Evolutionary conservation across 805 yeast genomes (phyloP), one percentile per base, ranked within the genome.

Genomic region (Starmera amethionina): DNA sequence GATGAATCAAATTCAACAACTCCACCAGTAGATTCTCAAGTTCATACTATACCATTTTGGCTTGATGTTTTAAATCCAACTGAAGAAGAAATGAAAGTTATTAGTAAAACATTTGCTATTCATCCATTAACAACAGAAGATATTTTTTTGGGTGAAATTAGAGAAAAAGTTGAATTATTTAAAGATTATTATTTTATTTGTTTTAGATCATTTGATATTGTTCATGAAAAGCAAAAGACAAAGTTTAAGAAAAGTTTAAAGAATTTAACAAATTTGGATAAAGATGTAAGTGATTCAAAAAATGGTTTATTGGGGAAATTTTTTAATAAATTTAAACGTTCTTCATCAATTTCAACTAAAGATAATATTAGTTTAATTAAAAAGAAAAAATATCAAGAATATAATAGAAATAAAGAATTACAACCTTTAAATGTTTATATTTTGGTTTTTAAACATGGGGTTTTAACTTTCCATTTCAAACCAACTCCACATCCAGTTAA

Each of bases 41-140:
- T 56, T 11, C 74, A 70, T 18, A 67, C 67, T 8, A 67, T 77
- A 3, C 89, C 95, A 14, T 88, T 90, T 68, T 90, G 98, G 98
- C 68, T 90, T 10, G 97, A 90, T 59, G 83, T 90, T 11, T 64
- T 85, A 42, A 82, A 86, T 53, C 98, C 98, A 10, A 84, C 95
- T 0, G 97, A 93, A 54, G 97, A 88, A 49, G 98, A 90, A 59
- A 86, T 93, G 95, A 88, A 90, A 53, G 93, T 82, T 0, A 51
- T 90, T 12, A 77, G 94, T 25, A 87, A 87, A 52, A 79, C 97
- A 0, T 90, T 90, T 63, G 95, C 95, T 1, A 86, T 90, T 42
- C 98, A 90, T 60, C 98, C 98, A 0, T 72, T 90, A 51, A 90
- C 98, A 1, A 85, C 97, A 0, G 98, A 90, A 57, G 98, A 90